Evolutionary conservation across 2,329 filamentous ascomycete species (phyloP).

Genomic region (Ophiostoma australiae): DNA sequence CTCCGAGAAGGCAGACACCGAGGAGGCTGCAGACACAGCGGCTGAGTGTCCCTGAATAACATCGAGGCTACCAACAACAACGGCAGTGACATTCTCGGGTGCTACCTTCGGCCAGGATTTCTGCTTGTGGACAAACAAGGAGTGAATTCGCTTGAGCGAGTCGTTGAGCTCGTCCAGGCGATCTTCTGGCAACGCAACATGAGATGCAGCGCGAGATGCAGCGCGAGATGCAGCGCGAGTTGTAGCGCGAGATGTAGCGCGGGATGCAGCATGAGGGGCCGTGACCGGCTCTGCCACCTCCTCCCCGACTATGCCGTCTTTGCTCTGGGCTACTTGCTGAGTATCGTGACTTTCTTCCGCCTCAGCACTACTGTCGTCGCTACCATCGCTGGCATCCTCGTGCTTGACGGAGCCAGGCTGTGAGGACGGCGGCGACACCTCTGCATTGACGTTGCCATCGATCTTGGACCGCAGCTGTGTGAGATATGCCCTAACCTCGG

Average conservation of each 20-base stretch:
- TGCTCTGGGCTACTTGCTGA: neutral
- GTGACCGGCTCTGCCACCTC: constrained; percentile 7
- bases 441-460: neutral
- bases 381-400: neutral
- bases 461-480: constrained; percentile 6
- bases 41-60: constrained; percentile 2
- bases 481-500: constrained; percentile 6
- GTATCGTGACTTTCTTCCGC: neutral
- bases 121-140: neutral
- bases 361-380: too few species aligned
- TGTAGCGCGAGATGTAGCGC: neutral
- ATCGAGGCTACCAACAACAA: neutral
- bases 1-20: neutral
- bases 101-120: neutral
- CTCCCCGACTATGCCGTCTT: neutral
- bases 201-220: neutral
- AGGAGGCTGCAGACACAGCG: neutral
- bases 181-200: neutral
- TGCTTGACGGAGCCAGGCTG: neutral
- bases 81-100: neutral
- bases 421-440: neutral
- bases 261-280: neutral
- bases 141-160: neutral
- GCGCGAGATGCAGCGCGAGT: neutral
- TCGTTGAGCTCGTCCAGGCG: constrained; percentile 4